Base-by-base conservation (phyloP, 2,329 filamentous ascomycete genomes). In the Verticillium nubilum region DNA sequence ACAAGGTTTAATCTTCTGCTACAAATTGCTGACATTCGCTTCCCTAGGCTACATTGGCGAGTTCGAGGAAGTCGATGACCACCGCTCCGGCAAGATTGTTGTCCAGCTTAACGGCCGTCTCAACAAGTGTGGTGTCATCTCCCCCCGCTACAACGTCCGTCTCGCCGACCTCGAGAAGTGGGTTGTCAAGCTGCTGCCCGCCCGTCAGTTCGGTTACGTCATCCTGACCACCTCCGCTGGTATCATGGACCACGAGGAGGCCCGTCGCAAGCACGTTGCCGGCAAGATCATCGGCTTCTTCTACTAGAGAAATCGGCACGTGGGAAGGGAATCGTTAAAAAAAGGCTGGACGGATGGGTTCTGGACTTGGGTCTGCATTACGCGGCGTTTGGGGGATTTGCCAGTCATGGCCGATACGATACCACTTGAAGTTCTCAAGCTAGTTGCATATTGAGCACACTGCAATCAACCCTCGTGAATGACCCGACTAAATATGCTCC, bases 191-290 rank as follows among this genome's bases (percentile, higher is more conserved):
- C 90, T 99, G 76, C 88, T 99, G 67, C 95, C 95, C 69, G 93
- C 95, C 69, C 95, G 95, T 97, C 95, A 99, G 84, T 99, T 99
- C 86, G 95, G 95, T 76, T 97, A 92, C 84, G 92, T 99, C 76
- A 92, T 99, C 81, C 90, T 99, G 74, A 99, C 95, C 80, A 99
- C 95, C 81, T 97, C 93, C 63, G 92, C 95, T 67, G 95, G 95
- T 80, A 99, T 99, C 81, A 98, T 99, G 94, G 95, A 99, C 85
- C 95, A 99, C 85, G 95, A 99, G 86, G 95, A 99, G 88, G 52
- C 57, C 29, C 50, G 57, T 31, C 87, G 95, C 80, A 98, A 98
- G 89, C 95, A 99, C 85, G 95, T 98, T 76, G 88, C 94, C 71
- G 95, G 95, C 82, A 99, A 99, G 89, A 91, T 99, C 81, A 91